Evolutionary conservation across 208 protist species (phyloP), one percentile per base, ranked within the genome.

Genomic region (Strigomonas culicis): DNA sequence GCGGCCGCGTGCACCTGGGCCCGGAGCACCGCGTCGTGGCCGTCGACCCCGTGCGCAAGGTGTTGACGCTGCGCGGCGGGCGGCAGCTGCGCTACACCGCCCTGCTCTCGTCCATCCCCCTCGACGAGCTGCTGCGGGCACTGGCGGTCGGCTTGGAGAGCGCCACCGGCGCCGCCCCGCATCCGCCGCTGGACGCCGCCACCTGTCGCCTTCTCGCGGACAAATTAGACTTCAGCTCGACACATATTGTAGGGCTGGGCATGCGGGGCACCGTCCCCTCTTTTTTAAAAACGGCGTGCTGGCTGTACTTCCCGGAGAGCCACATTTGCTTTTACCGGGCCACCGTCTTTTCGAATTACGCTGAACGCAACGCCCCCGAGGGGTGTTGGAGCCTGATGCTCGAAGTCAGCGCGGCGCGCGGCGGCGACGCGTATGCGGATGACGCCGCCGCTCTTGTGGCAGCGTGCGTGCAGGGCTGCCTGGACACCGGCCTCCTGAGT

Each of bases 321-420:
- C 66, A 76, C 28, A 83, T 74, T 21, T 80, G 82, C 1, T 93
- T 93, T 68, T 93, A 93, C 64, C 80, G 86, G 27, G 77, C 77
- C 10, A 93, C 86, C 4, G 76, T 90, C 25, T 84, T 93, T 30
- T 90, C 86, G 17, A 88, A 86, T 62, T 93, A 87, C 63, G 75
- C 86, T 1, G 72, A 63, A 21, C 50, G 55, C 27, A 88, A 89
- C 63, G 80, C 72, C n/a, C 77, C 86, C 53, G 75, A 77, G 31
- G 72, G 74, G 17, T 60, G 57, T 52, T 93, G 81, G 80, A 86
- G 77, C 62, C 59, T 93, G 15, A 79, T 93, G 78, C 27, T 90
- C 17, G 86, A 93, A 68, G 80, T 89, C 13, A 85, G 74, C 63
- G 74, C 70, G 24, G 63, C 66, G 24, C 44, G 1, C 0, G 4